These are phyloP conservation scores for Paramecium biaurelia DNA, from an alignment of 73 alveolate genomes.

Conservation along the genomic window DNA sequence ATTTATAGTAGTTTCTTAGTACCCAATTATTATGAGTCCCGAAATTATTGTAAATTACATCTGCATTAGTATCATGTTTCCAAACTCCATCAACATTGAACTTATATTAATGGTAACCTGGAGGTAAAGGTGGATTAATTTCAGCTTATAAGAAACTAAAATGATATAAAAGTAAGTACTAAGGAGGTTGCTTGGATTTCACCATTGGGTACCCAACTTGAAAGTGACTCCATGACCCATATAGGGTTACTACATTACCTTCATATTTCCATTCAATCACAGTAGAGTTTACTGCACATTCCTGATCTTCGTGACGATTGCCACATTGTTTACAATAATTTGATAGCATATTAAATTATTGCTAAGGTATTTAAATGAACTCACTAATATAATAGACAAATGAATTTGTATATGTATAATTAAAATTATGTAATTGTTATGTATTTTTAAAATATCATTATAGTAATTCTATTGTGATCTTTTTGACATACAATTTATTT, in stretches of 20 bases:
- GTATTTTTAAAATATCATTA: neutral
- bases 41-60: neutral
- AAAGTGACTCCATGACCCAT: slow-evolving; percentile 47
- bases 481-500: neutral
- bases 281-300: slow-evolving; percentile 35
- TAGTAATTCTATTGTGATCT: neutral
- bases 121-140: slow-evolving; percentile 40
- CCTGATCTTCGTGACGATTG: slow-evolving; percentile 30
- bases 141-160: slow-evolving; percentile 31
- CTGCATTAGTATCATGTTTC: slow-evolving; percentile 63
- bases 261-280: slow-evolving; percentile 42
- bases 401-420: neutral
- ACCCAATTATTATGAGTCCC: slow-evolving; percentile 61
- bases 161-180: neutral
- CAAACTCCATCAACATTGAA: slow-evolving; percentile 68
- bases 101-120: slow-evolving; percentile 61
- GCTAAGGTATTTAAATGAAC: neutral
- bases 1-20: neutral
- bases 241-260: neutral
- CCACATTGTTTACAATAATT: slow-evolving; percentile 37
- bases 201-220: slow-evolving; percentile 19
- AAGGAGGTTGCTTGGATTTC: slow-evolving; percentile 46
- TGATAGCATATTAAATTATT: neutral
- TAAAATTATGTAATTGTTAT: neutral
- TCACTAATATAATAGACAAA: neutral